A percentile compares a stretch with the other conserved stretches of the same genome.
Evolutionary conservation across 306 rosid species (phyloP).

Genomic region (Quercus dentata): DNA sequence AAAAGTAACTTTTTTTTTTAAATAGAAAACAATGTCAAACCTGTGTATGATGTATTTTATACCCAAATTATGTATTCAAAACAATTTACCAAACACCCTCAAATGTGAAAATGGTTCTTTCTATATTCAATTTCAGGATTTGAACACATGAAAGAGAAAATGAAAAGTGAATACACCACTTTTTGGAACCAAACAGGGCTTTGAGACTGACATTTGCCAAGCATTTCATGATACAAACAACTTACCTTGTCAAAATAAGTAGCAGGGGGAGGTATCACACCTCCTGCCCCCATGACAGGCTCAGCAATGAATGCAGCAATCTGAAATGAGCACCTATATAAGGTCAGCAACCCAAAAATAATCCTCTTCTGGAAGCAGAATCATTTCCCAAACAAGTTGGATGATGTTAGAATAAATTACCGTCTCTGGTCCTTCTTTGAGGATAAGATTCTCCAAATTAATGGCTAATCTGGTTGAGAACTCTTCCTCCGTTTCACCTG

Average conservation of each 20-base stretch:
- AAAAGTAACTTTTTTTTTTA: too few species aligned
- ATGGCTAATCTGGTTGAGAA: conserved; percentile 87
- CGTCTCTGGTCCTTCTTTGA: conserved; percentile 92
- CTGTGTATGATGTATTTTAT: too few species aligned
- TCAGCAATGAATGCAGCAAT: conserved; percentile 98
- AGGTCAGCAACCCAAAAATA: conserved; percentile 5
- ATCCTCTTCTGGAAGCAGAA: conserved; percentile 13
- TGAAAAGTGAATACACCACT: too few species aligned
- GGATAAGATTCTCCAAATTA: conserved; percentile 77
- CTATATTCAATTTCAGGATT: too few species aligned
- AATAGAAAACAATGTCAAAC: too few species aligned
- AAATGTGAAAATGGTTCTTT: too few species aligned
- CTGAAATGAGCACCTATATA: conserved; percentile 34
- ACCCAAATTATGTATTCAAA: too few species aligned
- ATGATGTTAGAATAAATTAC: conserved; percentile 36
- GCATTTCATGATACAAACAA: conserved; percentile 11
- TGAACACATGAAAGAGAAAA: too few species aligned
- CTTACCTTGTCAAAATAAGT: conserved; percentile 88
- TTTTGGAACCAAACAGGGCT: too few species aligned
- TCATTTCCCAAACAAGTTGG: conserved; percentile 4
- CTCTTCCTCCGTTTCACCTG: conserved; percentile 97
- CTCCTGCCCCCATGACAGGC: conserved; percentile 98
- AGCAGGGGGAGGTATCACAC: conserved; percentile 85
- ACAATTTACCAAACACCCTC: too few species aligned
- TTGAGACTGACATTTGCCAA: neutral